Evolutionary conservation across 1,284 basidiomycete species (phyloP).

Genomic region (Irpex rosettiformis): DNA sequence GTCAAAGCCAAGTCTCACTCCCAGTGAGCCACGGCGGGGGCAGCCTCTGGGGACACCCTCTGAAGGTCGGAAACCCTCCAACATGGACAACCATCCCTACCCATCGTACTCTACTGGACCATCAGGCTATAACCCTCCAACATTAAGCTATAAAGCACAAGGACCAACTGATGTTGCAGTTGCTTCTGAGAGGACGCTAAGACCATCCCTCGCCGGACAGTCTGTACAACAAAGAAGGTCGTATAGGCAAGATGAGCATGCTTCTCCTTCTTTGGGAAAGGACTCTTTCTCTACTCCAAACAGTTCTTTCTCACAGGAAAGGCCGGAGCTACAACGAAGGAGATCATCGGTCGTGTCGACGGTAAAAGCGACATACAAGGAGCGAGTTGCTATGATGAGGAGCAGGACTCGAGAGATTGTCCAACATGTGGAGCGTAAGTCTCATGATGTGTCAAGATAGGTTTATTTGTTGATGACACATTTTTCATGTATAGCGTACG

Average conservation of each 20-base stretch:
- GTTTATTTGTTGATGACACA: background rate
- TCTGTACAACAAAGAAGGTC: background rate
- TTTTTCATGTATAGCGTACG: slow-evolving; percentile 50
- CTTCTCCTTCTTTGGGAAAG: background rate
- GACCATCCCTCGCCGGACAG: background rate
- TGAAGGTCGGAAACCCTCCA: background rate
- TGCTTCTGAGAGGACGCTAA: background rate
- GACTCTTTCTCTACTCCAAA: background rate
- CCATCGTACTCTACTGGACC: background rate
- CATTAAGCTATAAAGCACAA: background rate
- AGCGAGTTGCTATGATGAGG: slow-evolving; percentile 17
- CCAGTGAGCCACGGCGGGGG: background rate
- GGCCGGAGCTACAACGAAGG: background rate
- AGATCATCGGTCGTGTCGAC: background rate
- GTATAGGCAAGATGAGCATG: background rate
- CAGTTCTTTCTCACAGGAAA: background rate
- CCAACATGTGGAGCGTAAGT: slow-evolving; percentile 33
- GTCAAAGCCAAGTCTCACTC: background rate
- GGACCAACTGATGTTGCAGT: background rate
- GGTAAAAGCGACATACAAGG: slow-evolving; percentile 10
- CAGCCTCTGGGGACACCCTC: background rate
- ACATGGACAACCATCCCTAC: background rate
- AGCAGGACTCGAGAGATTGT: slow-evolving; percentile 25
- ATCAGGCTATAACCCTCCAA: background rate
- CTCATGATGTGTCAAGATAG: background rate